Evolutionary conservation across 73 alveolate species (phyloP), one percentile per base, ranked within the genome.

Genomic region (Stentor coeruleus): DNA sequence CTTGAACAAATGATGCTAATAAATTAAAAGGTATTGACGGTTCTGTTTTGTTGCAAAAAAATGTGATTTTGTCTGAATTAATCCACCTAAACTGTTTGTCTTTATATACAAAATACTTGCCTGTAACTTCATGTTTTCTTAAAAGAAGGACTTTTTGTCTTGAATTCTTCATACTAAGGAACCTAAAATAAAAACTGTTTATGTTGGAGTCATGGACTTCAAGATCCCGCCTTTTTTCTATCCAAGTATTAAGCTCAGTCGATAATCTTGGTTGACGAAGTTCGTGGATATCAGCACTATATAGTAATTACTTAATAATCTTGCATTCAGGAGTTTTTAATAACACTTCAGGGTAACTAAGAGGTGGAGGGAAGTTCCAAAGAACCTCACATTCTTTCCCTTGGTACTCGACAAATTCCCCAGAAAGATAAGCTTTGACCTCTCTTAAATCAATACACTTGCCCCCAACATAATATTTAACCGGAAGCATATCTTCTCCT

Each of bases 21-120:
- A 75, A 38, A 75, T 15, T 11, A 28, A n/a, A 30, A 75, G 83
- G 83, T 20, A 75, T 28, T 36, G 90, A 81, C 73, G 93, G 93
- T 49, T 77, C 85, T 39, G 83, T 30, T n/a, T 39, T 6, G 40
- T 38, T 28, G 74, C 84, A 37, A 0, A 40, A 28, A 2, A 66
- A 20, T 28, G 36, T 20, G 15, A 31, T 20, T 33, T 66, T 66
- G 15, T 66, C 79, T 11, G n/a, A 33, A 66, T 20, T 20, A 26
- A 66, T 33, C 79, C 79, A 66, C 33, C 79, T 20, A 66, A 66
- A 66, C 37, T 66, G 79, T 31, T 66, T 66, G 39, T 66, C 79
- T 33, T 66, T 66, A 2, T 66, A 66, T 0, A 66, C 39, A 66
- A 66, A 66, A 33, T 20, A 31, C 37, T 66, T 66, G 20, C 79